Conservation (phyloP, 2,329 filamentous ascomycete genomes). For the Myriangium duriaei region DNA sequence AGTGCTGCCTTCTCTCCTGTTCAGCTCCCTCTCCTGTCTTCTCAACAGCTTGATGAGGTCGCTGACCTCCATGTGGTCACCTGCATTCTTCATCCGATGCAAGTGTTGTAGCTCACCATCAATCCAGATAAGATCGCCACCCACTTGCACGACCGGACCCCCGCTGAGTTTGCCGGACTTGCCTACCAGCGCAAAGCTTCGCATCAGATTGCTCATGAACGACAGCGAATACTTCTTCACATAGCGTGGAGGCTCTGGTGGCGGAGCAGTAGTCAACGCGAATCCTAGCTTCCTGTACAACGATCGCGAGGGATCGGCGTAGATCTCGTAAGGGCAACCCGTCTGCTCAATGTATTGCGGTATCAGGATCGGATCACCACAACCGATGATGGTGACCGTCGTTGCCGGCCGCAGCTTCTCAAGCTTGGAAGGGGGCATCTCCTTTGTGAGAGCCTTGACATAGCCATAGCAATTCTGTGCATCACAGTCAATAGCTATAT, state of each 20-base stretch:
- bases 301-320: constrained; percentile 20
- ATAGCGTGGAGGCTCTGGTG: constrained; percentile 19
- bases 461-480: constrained; percentile 23
- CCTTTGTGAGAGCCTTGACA: constrained; percentile 18
- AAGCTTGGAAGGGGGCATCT: constrained; percentile 16
- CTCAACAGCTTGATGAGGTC: constrained; percentile 23
- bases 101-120: constrained; percentile 23
- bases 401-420: constrained; percentile 16
- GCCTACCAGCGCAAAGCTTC: constrained; percentile 7
- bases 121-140: constrained; percentile 28
- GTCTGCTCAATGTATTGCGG: constrained; percentile 20
- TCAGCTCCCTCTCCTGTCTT: constrained; percentile 7
- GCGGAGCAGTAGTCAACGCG: constrained; percentile 16
- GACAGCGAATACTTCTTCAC: constrained; percentile 11
- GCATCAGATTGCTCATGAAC: constrained; percentile 4
- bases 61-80: constrained; percentile 23
- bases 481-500: neutral
- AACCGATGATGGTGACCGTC: constrained; percentile 24
- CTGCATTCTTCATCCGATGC: constrained; percentile 24
- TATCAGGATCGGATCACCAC: constrained; percentile 21
- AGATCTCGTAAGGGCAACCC: constrained; percentile 20
- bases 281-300: constrained; percentile 23
- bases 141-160: constrained; percentile 20
- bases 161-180: constrained; percentile 13
- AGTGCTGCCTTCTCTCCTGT: constrained; percentile 3